Evolutionary conservation across 1,139 yeast genomes (phyloP), one percentile per base, ranked within the genome.

Genomic region (Suhomyces bokatorum): DNA sequence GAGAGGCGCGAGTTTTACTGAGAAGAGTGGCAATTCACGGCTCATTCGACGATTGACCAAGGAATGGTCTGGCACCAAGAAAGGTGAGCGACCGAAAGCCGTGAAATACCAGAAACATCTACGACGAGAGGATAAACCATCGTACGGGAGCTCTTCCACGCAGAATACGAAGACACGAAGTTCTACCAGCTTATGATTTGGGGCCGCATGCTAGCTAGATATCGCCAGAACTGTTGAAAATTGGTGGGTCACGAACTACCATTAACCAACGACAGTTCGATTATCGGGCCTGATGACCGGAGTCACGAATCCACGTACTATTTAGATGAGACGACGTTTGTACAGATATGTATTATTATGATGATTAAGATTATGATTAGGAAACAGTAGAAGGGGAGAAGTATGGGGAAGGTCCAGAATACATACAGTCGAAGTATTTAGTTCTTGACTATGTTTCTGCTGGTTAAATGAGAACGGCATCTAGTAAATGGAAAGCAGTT

Each of bases 51-150:
- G 44, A 41, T 34, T 40, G 15, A 31, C 47, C 30, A 40, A 44
- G 22, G 41, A 24, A 13, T 27, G 37, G 14, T 36, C 35, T 14
- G 40, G 33, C 7, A 27, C 9, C 11, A 36, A 41, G 29, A 28
- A 15, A 11, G 16, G 37, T 20, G 28, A 31, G n/a, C 44, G 42
- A 40, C 44, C 44, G 42, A 37, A 27, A 16, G 26, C 36, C 26
- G 14, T 36, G 2, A 37, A 15, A 29, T 42, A 42, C 22, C 44
- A 28, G 32, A 26, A 30, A 8, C 17, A 38, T 39, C 45, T 49
- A 37, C 52, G 52, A 51, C 55, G 55, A 51, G 55, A 43, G 55
- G 55, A 51, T 37, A 28, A 42, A 48, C 52, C 54, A 50, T 50
- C 52, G 53, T 45, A 46, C 45, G 42, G 32, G 30, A 30, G 12